Evolutionary conservation across 768 basidiomycete species (phyloP), one percentile per base, ranked within the genome.

Genomic region (Suillus decipiens): DNA sequence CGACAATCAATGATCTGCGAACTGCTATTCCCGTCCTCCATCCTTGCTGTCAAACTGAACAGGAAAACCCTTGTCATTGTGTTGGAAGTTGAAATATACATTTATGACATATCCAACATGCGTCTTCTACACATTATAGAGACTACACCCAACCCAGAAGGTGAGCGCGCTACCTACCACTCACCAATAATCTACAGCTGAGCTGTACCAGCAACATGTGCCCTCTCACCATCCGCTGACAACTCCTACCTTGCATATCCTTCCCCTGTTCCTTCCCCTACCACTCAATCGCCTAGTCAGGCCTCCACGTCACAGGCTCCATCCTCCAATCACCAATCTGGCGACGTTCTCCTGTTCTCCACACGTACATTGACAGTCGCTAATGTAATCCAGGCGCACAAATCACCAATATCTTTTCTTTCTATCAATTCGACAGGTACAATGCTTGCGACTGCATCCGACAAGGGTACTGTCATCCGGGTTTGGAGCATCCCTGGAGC

Each of bases 1-100:
- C 89, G 97, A 31, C 95, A 98, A 84, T 95, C 93, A 28, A 96
- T 96, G 83, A 99, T 99, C 62, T 99, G 97, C 86, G 97, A 99
- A 72, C 87, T 99, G 19, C 85, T 97, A 6, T 99, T 99, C 74
- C 97, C 97, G 1, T 95, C 95, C 1, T 93, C 94, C 3, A 96
- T 99, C 61, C 87, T 99, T 33, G 86, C 93, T n/a, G 96, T 99
- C 74, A 98, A 97, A 79, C 84, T 99, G 70, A 99, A 99, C 78
- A 87, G 97, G 60, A 96, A 97, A 77, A 92, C 95, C 0, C 86
- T 99, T 53, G 93, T 98, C 36, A 95, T 99, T 69, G 91, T 99
- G 7, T 85, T 99, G 56, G 97, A 98, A 73, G 86, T 86, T n/a
- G 96, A 98, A 76, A 98, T 99, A 53, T 99, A 99, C 80, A 95